These are phyloP conservation scores for Epichloe sylvatica DNA, from an alignment of 2,329 filamentous ascomycete species.

Conservation along the genomic window DNA sequence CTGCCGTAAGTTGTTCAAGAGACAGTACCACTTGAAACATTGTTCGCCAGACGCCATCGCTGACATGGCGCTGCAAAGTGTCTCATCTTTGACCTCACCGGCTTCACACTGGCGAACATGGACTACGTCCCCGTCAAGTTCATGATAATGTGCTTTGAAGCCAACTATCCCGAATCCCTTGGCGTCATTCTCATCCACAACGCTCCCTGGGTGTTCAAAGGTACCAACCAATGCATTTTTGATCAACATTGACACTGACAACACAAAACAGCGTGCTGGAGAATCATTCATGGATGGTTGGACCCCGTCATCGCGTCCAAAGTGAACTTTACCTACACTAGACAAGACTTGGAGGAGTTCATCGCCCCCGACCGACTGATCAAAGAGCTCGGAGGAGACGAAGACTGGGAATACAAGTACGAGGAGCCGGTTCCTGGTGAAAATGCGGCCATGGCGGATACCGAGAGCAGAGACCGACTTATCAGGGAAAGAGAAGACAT, in stretches of 20 bases:
- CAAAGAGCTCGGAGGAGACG: constrained; percentile 44
- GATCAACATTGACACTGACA: not conserved
- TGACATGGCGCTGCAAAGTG: not conserved
- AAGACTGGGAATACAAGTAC: constrained; percentile 53
- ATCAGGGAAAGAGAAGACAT: constrained; percentile 38
- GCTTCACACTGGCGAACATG: constrained; percentile 59
- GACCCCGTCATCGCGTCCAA: constrained; percentile 62
- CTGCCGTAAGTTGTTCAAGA: constrained; percentile 4
- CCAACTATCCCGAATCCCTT: constrained; percentile 62
- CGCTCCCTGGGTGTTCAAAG: constrained; percentile 56
- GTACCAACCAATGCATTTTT: constrained; percentile 8
- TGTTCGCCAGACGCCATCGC: not conserved
- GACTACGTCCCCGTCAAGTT: constrained; percentile 66
- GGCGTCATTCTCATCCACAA: constrained; percentile 61
- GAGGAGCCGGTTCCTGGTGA: constrained; percentile 45
- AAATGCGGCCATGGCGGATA: constrained; percentile 37
- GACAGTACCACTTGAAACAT: not conserved
- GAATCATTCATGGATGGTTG: constrained; percentile 60
- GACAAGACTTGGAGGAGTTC: constrained; percentile 47
- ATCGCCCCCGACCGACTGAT: constrained; percentile 49
- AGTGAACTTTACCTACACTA: constrained; percentile 53
- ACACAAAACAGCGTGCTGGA: constrained; percentile 26
- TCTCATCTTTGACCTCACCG: constrained; percentile 58
- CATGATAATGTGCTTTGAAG: constrained; percentile 67
- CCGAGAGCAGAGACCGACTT: constrained; percentile 32